phyloP scores from a whole-genome alignment of 768 basidiomycete genomes.

The Serpula lacrymans region DNA sequence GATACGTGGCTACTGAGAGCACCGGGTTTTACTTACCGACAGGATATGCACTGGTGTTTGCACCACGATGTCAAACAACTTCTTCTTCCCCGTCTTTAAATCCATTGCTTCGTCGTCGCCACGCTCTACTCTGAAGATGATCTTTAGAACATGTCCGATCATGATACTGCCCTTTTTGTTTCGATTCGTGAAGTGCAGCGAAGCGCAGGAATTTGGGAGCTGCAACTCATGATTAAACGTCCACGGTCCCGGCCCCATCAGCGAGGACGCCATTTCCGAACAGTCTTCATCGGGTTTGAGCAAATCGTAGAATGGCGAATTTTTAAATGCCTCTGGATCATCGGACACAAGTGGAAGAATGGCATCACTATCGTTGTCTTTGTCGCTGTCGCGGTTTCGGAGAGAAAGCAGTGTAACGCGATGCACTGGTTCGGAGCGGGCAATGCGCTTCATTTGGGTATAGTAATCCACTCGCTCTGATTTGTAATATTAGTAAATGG shows the following conservation, averaged over 20 bases:
- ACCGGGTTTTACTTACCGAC: constrained; percentile 52
- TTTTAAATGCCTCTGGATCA: constrained; percentile 54
- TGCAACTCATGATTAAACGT: constrained; percentile 63
- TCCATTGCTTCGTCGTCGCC: constrained; percentile 68
- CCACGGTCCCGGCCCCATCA: constrained; percentile 89
- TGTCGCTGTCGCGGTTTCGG: constrained; percentile 31
- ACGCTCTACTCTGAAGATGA: constrained; percentile 78
- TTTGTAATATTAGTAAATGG: constrained; percentile 5
- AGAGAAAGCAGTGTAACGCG: constrained; percentile 63
- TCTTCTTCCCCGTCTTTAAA: constrained; percentile 65
- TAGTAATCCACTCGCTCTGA: constrained; percentile 83
- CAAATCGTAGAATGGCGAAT: constrained; percentile 63
- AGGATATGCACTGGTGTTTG: constrained; percentile 85
- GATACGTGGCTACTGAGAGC: not conserved
- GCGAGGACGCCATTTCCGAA: constrained; percentile 52
- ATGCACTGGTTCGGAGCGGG: constrained; percentile 63
- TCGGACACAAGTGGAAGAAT: constrained; percentile 80
- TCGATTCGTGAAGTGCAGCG: constrained; percentile 75
- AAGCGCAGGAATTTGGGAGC: constrained; percentile 61
- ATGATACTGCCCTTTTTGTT: constrained; percentile 73
- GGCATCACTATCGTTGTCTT: constrained; percentile 50
- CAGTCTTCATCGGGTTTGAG: constrained; percentile 47
- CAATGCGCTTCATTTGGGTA: constrained; percentile 61
- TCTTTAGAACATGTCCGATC: constrained; percentile 75
- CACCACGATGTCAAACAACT: constrained; percentile 83